Percentiles rank a stretch among this genome's conserved stretches.
Evolutionary conservation across 2,329 filamentous ascomycete genomes (phyloP).

Genomic region (Sclerotinia borealis): DNA sequence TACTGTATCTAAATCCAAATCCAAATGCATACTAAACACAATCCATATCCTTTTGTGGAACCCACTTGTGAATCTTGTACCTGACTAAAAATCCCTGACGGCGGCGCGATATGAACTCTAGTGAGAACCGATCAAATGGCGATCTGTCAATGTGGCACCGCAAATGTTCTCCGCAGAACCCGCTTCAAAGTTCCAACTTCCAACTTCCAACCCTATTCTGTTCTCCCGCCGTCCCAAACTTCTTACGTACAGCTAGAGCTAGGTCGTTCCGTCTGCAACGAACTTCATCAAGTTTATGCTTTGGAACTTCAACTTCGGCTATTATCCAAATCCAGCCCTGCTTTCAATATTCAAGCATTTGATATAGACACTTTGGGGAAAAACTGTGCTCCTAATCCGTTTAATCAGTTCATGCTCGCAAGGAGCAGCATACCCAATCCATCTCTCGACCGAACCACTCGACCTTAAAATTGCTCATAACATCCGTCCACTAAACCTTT

Average conservation of each 20-base stretch:
- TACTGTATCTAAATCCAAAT: neutral
- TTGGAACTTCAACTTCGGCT: neutral
- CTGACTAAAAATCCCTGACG: slow-evolving; percentile 8
- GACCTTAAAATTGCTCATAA: neutral
- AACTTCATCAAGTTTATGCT: neutral
- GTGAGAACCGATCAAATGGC: slow-evolving; percentile 10
- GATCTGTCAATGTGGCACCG: neutral
- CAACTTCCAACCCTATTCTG: neutral
- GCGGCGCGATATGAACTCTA: neutral
- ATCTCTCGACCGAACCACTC: neutral
- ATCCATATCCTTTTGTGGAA: slow-evolving; percentile 8
- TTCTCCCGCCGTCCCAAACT: neutral
- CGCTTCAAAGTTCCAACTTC: neutral
- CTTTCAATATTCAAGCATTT: neutral
- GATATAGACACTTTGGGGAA: neutral
- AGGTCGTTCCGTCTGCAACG: no score
- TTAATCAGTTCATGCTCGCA: neutral
- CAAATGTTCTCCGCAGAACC: slow-evolving; percentile 4
- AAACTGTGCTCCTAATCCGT: neutral
- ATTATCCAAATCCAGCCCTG: no score
- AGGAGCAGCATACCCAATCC: neutral
- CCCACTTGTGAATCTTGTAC: slow-evolving; percentile 4
- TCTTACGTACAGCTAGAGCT: no score
- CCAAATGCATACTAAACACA: neutral
- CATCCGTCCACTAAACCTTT: neutral